phyloP scores from a whole-genome alignment of 208 protist species.

The Leishmania martiniquensis region DNA sequence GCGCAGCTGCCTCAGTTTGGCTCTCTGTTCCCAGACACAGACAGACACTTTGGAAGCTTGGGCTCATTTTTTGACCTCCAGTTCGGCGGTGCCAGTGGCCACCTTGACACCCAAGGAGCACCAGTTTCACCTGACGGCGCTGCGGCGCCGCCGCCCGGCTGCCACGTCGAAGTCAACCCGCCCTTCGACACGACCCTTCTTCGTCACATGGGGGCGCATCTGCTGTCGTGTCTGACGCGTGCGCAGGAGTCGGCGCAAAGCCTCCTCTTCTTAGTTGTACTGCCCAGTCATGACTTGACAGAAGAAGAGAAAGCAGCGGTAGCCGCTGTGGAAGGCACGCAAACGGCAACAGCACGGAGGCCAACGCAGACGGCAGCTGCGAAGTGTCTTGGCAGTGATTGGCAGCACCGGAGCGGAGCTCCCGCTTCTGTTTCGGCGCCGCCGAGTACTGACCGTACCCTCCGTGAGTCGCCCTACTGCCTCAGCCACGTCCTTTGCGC shows the following conservation, averaged over 20 bases:
- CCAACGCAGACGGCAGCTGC: neutral
- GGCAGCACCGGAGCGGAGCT: too few species aligned
- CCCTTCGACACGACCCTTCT: constrained; percentile 84
- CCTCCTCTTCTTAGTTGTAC: constrained; percentile 64
- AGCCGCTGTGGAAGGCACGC: neutral
- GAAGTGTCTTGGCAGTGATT: neutral
- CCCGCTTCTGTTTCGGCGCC: neutral
- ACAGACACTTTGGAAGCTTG: constrained; percentile 72
- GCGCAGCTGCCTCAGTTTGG: constrained; percentile 70
- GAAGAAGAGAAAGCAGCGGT: constrained; percentile 21
- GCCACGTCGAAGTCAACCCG: constrained; percentile 81
- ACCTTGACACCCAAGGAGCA: neutral
- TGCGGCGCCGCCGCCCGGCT: constrained; percentile 2
- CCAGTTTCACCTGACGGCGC: neutral
- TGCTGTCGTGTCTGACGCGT: constrained; percentile 31
- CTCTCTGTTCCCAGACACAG: constrained; percentile 87
- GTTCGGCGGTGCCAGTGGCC: constrained; percentile 25
- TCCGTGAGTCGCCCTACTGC: constrained; percentile 63
- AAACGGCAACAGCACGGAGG: neutral
- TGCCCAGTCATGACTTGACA: constrained; percentile 75
- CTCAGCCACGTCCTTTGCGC: constrained; percentile 52
- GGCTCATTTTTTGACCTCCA: constrained; percentile 91
- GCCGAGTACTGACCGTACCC: constrained; percentile 33
- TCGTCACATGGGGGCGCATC: constrained; percentile 42
- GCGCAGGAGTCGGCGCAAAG: constrained; percentile 17